These are phyloP conservation scores for Cercospora beticola DNA, from an alignment of 2,329 filamentous ascomycete genomes.

Conservation along the genomic window DNA sequence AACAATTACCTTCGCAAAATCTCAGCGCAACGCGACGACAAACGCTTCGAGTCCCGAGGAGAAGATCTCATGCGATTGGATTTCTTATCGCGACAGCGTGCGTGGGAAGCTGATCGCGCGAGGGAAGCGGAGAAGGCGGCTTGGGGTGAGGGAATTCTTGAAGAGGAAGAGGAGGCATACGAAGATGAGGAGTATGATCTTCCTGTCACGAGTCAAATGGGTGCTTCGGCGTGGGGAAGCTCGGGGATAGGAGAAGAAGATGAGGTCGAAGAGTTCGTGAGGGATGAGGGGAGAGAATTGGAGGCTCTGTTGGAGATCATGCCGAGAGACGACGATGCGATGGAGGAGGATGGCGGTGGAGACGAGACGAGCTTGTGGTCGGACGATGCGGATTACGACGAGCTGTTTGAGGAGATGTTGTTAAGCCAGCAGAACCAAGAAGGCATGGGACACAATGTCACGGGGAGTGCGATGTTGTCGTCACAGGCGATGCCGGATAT, in stretches of 20 bases:
- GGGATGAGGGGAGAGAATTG: conserved; percentile 47
- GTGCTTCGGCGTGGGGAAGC: neutral
- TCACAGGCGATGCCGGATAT: conserved; percentile 6
- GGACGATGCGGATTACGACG: conserved; percentile 62
- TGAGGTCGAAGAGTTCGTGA: conserved; percentile 43
- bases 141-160: conserved; percentile 26
- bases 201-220: conserved; percentile 15
- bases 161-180: conserved; percentile 27
- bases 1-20: conserved; percentile 67
- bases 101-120: conserved; percentile 48
- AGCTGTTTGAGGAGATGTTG: conserved; percentile 62
- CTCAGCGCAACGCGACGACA: conserved; percentile 46
- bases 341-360: conserved; percentile 11
- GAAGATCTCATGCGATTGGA: conserved; percentile 53
- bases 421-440: conserved; percentile 46
- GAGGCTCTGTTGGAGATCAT: conserved; percentile 48
- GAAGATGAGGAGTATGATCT: conserved; percentile 26
- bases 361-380: conserved; percentile 45
- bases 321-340: conserved; percentile 33
- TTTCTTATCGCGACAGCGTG: conserved; percentile 44
- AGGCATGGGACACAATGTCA: conserved; percentile 11
- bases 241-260: conserved; percentile 19
- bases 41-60: conserved; percentile 46
- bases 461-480: neutral
- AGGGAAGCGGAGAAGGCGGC: conserved; percentile 37